A percentile compares a stretch with the other conserved stretches of the same genome.
Evolutionary conservation across 2,329 filamentous ascomycete species (phyloP).

Genomic region (Aspergillus ustus): DNA sequence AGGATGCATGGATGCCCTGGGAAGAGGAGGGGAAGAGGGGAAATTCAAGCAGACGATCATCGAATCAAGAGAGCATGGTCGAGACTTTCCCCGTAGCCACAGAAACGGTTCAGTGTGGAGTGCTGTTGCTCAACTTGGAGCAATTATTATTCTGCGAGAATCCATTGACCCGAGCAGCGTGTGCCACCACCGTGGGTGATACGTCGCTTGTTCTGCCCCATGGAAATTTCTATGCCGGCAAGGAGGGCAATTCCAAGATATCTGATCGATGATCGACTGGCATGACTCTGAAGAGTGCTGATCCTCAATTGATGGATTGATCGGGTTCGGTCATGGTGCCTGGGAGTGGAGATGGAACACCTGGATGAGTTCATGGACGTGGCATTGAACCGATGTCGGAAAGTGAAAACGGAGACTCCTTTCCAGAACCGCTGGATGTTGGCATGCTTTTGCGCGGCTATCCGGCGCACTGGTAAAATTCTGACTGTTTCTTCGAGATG

Average conservation of each 20-base stretch:
- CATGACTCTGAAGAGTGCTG: background rate
- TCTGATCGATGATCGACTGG: conserved; percentile 4
- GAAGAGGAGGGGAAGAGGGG: background rate
- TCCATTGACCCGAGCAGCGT: background rate
- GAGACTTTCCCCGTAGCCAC: background rate
- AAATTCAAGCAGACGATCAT: background rate
- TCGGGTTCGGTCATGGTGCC: background rate
- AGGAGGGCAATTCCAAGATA: conserved; percentile 4
- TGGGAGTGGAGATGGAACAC: background rate
- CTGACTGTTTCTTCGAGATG: background rate
- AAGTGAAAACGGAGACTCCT: background rate
- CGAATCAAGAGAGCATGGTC: background rate
- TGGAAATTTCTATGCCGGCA: background rate
- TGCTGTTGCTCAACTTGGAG: background rate
- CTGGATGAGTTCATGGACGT: background rate
- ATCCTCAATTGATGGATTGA: background rate
- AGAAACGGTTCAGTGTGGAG: background rate
- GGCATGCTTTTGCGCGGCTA: background rate
- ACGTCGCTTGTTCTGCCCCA: background rate
- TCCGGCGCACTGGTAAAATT: background rate
- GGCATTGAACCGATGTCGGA: conserved; percentile 2
- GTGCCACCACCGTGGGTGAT: background rate
- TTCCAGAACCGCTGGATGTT: background rate
- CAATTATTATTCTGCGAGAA: background rate
- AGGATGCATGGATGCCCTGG: conserved; percentile 16